These are phyloP conservation scores for Teunomyces stri DNA, from an alignment of 805 yeast genomes.

Conservation along the genomic window DNA sequence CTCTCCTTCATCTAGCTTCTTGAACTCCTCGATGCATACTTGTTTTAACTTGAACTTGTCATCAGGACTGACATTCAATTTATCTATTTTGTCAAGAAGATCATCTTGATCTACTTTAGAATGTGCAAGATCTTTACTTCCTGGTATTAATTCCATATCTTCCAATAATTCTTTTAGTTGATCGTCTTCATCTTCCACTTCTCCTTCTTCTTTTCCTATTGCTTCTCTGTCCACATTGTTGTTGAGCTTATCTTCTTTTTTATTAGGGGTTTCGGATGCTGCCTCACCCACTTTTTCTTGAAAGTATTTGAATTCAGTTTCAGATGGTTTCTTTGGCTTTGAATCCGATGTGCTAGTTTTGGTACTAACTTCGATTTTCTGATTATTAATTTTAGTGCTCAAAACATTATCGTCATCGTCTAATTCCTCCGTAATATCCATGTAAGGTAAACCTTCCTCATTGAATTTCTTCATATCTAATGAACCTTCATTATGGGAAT, in stretches of 20 bases:
- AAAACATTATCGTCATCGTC: slow-evolving; percentile 81
- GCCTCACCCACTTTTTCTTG: neutral
- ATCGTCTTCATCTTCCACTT: slow-evolving; percentile 8
- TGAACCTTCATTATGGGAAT: slow-evolving; percentile 6
- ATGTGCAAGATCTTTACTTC: neutral
- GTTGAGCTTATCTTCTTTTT: neutral
- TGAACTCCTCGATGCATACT: slow-evolving; percentile 19
- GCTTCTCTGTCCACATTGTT: neutral
- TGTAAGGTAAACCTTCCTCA: slow-evolving; percentile 57
- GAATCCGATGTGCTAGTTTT: slow-evolving; percentile 10
- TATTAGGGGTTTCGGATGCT: neutral
- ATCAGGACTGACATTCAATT: slow-evolving; percentile 22
- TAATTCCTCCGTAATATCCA: slow-evolving; percentile 76
- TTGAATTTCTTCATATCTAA: slow-evolving; percentile 13
- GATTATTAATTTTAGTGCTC: slow-evolving; percentile 24
- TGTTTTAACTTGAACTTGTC: slow-evolving; percentile 27
- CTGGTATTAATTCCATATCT: slow-evolving; percentile 33
- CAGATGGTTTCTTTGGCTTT: neutral
- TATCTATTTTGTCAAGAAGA: slow-evolving; percentile 24
- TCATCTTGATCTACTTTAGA: slow-evolving; percentile 15
- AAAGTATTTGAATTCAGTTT: neutral
- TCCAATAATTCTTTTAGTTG: slow-evolving; percentile 29
- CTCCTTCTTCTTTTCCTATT: neutral
- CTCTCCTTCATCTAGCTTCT: slow-evolving; percentile 10
- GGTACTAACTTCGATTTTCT: slow-evolving; percentile 28